Percentiles rank a stretch among this genome's conserved stretches.
These are phyloP conservation scores for Ustilago hordei DNA, from an alignment of 1,284 basidiomycete species.

Conservation along the genomic window DNA sequence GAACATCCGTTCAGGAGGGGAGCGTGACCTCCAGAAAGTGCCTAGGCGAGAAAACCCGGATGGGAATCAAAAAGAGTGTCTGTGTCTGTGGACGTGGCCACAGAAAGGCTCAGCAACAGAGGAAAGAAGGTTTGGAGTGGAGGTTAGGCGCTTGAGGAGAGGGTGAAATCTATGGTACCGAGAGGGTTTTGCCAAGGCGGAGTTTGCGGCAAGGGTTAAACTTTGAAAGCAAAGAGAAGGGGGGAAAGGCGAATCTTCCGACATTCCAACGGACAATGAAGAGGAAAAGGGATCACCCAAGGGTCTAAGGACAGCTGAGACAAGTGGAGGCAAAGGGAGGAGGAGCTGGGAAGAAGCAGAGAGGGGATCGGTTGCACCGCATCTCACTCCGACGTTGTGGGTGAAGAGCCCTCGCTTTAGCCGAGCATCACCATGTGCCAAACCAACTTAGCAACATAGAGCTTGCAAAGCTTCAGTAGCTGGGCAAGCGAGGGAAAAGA, in stretches of 20 bases:
- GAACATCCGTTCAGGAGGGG: background rate
- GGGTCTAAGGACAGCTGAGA: background rate
- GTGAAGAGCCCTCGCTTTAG: conserved; percentile 1
- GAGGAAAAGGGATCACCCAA: background rate
- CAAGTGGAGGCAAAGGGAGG: background rate
- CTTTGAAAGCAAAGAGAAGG: background rate
- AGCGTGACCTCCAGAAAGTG: background rate
- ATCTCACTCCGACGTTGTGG: too few species aligned
- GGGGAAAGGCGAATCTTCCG: too few species aligned
- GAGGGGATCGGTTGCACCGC: background rate
- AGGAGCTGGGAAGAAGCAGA: too few species aligned
- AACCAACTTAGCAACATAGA: background rate
- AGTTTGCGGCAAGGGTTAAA: background rate
- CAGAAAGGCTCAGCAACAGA: background rate
- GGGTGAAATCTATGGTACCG: background rate
- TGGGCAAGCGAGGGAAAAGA: background rate
- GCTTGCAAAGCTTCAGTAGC: background rate
- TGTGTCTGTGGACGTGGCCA: background rate
- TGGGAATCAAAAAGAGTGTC: background rate
- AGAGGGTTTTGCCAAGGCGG: background rate
- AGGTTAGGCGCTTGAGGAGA: conserved; percentile 1
- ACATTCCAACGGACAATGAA: background rate
- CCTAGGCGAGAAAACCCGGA: background rate
- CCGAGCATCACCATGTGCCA: conserved; percentile 16
- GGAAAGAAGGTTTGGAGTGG: background rate